Conservation (phyloP, 2,329 filamentous ascomycete species). For the Trichoderma atroviride region DNA sequence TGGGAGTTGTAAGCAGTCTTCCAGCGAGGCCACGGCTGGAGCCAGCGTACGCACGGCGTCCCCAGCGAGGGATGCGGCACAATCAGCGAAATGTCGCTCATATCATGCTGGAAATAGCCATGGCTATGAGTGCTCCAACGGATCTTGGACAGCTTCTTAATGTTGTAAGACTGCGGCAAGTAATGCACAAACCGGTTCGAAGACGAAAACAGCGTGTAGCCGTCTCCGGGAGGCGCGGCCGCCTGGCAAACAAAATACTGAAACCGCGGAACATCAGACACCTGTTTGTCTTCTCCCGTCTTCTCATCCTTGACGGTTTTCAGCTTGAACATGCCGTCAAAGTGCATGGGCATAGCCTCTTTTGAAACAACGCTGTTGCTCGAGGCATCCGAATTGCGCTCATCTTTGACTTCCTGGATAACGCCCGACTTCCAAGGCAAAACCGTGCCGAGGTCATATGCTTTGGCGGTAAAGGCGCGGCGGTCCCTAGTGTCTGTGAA, state of each 20-base stretch:
- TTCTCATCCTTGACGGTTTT: background rate
- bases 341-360: slow-evolving; percentile 22
- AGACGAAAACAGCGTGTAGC: slow-evolving; percentile 19
- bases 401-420: slow-evolving; percentile 16
- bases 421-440: slow-evolving; percentile 8
- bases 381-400: background rate
- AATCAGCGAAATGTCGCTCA: slow-evolving; percentile 46
- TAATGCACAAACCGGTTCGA: background rate
- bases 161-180: slow-evolving; percentile 4
- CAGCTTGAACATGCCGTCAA: slow-evolving; percentile 23
- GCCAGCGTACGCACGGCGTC: slow-evolving; percentile 54
- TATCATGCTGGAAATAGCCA: background rate
- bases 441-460: slow-evolving; percentile 47
- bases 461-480: slow-evolving; percentile 49
- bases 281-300: slow-evolving; percentile 8
- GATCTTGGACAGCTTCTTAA: slow-evolving; percentile 20
- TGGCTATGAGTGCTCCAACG: slow-evolving; percentile 15
- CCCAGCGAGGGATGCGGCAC: slow-evolving; percentile 48
- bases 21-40: slow-evolving; percentile 56
- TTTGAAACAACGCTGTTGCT: slow-evolving; percentile 16
- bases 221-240: background rate
- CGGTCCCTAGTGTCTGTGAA: slow-evolving; percentile 51
- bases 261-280: background rate
- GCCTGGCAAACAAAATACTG: slow-evolving; percentile 18
- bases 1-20: slow-evolving; percentile 55